Evolutionary conservation across 73 alveolate genomes (phyloP).

Genomic region (Paramecium sonneborni): DNA sequence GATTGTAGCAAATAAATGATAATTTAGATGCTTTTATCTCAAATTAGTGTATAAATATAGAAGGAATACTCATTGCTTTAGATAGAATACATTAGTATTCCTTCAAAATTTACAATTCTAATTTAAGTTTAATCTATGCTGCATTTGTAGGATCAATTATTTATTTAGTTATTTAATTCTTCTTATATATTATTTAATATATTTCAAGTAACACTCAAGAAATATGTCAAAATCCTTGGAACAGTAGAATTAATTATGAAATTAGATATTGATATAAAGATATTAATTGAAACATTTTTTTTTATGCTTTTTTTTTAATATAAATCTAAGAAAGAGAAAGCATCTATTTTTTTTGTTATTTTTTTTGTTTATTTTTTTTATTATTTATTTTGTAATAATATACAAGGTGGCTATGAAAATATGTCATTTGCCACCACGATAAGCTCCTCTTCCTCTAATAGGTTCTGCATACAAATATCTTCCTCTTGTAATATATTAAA

Average conservation of each 20-base stretch:
- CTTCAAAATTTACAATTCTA: not conserved
- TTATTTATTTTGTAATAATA: not conserved
- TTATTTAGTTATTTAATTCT: too few relatives aligned
- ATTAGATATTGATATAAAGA: not conserved
- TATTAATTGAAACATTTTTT: not conserved
- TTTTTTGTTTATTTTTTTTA: not conserved
- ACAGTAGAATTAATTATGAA: not conserved
- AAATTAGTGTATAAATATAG: not conserved
- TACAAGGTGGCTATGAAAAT: not conserved
- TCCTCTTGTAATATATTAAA: conserved; percentile 9
- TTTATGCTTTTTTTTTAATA: not conserved
- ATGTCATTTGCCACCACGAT: conserved; percentile 32
- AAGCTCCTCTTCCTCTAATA: conserved; percentile 42
- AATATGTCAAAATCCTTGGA: not conserved
- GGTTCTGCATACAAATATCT: conserved; percentile 31
- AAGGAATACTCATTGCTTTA: not conserved
- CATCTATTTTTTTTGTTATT: not conserved
- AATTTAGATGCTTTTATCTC: not conserved
- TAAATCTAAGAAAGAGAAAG: not conserved
- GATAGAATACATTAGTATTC: not conserved
- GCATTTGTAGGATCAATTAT: not conserved
- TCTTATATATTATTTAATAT: not conserved
- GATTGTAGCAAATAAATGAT: not conserved
- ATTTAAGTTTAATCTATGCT: not conserved
- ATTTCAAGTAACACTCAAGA: not conserved